Evolutionary conservation across 805 yeast genomes (phyloP).

Genomic region (Osmozyma mogii): DNA sequence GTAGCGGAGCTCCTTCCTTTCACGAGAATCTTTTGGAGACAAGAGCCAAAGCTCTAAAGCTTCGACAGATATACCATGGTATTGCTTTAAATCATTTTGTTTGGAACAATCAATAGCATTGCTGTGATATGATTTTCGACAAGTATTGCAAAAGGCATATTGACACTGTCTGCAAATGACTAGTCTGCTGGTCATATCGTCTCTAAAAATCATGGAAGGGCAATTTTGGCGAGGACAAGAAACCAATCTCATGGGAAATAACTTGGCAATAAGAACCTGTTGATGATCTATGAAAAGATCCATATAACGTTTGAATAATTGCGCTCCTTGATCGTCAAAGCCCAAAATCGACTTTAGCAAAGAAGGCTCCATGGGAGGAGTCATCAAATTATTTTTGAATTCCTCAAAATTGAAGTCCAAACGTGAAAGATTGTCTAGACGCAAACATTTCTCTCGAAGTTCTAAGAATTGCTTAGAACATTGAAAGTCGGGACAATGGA

Average conservation of each 20-base stretch:
- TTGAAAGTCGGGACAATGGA: constrained; percentile 53
- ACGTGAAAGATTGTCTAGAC: constrained; percentile 8
- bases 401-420: constrained; percentile 16
- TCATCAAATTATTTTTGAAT: constrained; percentile 32
- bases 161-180: constrained; percentile 43
- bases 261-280: constrained; percentile 34
- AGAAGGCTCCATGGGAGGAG: constrained; percentile 29
- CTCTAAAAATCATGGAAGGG: constrained; percentile 37
- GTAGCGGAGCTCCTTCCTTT: constrained; percentile 25
- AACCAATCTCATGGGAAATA: constrained; percentile 42
- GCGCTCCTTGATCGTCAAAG: constrained; percentile 9
- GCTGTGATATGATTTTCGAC: constrained; percentile 60
- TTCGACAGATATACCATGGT: constrained; percentile 22
- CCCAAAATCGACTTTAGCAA: constrained; percentile 25
- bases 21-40: constrained; percentile 19
- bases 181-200: constrained; percentile 37
- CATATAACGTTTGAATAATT: constrained; percentile 29
- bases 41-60: constrained; percentile 32
- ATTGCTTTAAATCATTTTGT: constrained; percentile 10
- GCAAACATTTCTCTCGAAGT: constrained; percentile 11
- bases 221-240: constrained; percentile 45
- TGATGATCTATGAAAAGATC: constrained; percentile 29
- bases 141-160: constrained; percentile 48
- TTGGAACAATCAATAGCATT: constrained; percentile 36
- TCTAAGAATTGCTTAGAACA: constrained; percentile 26